Base-by-base conservation (phyloP, 805 yeast species). In the Spencermartinsiella europaea region DNA sequence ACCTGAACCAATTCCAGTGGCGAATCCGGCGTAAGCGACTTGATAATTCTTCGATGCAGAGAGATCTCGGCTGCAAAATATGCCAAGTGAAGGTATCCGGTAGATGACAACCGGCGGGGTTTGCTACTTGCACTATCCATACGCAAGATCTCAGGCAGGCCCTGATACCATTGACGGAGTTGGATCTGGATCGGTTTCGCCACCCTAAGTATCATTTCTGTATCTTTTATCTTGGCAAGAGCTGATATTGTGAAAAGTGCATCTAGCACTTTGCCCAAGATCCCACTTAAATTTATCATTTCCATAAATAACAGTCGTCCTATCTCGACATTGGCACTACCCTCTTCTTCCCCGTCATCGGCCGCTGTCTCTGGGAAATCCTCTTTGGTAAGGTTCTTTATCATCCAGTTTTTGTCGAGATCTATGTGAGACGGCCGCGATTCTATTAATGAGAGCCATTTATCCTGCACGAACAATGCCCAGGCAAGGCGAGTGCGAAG, bases 391-490 rank as follows among this genome's bases (percentile, higher is more conserved):
- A 90, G 73, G 35, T 77, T 71, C 40, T 75, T 71, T 3, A 90
- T 93, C 35, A 83, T 70, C 97, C 98, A 91, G 61, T 88, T 85
- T 46, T 74, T 67, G 2, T 81, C 83, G 46, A 79, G 72, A 17
- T 80, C 76, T 31, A 84, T 74, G 63, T 88, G 95, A 0, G 95
- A 83, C 1, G 96, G 95, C 37, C 96, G 71, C 0, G 90, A 79
- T 59, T 87, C 95, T 44, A 80, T 78, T 41, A 90, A 67, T 1
- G 95, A 72, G 7, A 83, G 74, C 98, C 98, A 91, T 61, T 90
- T 88, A 59, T 89, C 96, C 63, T 89, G 95, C 43, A 85, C 71
- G 72, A 80, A 91, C 1, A 89, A 93, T 0, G 97, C 97, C 98
- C 99, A 91, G 0, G 97, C 95, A 41, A 91, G 67, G 48, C 98